These are phyloP conservation scores for Exophiala lecanii-corni DNA, from an alignment of 2,329 filamentous ascomycete genomes.

Conservation along the genomic window DNA sequence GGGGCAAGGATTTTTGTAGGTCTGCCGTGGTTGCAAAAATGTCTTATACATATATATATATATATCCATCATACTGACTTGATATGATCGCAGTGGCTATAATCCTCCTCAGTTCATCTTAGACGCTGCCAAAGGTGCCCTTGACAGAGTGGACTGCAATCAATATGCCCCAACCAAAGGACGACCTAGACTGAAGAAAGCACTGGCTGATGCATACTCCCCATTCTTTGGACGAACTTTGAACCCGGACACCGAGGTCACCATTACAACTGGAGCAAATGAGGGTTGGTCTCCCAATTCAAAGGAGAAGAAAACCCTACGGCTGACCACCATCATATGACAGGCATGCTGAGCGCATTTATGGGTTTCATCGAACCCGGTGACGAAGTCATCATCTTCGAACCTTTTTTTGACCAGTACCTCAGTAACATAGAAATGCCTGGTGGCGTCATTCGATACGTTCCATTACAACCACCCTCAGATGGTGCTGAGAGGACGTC, in stretches of 20 bases:
- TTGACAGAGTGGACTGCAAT: conserved; percentile 92
- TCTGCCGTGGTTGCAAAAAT: too few relatives aligned
- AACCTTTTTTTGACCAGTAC: conserved; percentile 99
- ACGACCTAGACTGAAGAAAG: conserved; percentile 83
- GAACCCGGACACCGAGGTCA: conserved; percentile 86
- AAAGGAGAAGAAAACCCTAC: too few relatives aligned
- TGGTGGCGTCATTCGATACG: conserved; percentile 89
- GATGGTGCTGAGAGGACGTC: conserved; percentile 75
- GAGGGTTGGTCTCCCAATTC: conserved; percentile 34
- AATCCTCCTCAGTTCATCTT: conserved; percentile 90
- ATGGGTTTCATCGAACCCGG: conserved; percentile 95
- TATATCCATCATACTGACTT: neutral
- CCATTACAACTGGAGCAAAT: conserved; percentile 71
- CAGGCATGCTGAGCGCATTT: conserved; percentile 89
- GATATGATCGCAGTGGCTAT: conserved; percentile 58
- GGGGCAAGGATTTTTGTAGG: conserved; percentile 59
- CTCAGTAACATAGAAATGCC: conserved; percentile 99
- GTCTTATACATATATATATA: too few relatives aligned
- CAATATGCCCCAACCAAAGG: conserved; percentile 93
- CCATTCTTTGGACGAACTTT: conserved; percentile 78
- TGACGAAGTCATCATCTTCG: conserved; percentile 96
- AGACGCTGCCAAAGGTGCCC: conserved; percentile 81
- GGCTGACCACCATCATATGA: neutral
- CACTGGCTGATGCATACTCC: conserved; percentile 86
- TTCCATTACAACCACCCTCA: conserved; percentile 84